Conservation (phyloP, 1,284 basidiomycete genomes). For the Meira miltonrushii region DNA sequence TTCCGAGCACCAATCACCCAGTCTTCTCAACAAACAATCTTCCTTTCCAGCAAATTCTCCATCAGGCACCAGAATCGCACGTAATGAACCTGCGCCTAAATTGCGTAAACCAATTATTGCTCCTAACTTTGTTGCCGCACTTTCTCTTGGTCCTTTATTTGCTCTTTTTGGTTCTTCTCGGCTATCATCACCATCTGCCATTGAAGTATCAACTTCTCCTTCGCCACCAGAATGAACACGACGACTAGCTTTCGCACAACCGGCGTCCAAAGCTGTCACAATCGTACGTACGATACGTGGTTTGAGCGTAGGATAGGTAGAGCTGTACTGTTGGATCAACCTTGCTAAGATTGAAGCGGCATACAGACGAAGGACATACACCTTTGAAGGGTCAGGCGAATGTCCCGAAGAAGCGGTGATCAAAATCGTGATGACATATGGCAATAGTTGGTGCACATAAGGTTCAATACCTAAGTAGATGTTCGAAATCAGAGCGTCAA, state of each 20-base stretch:
- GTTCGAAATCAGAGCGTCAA: conserved; percentile 57
- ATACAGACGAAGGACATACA: conserved; percentile 30
- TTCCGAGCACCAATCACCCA: conserved; percentile 2
- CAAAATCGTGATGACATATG: conserved; percentile 82
- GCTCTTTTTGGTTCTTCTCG: conserved; percentile 10
- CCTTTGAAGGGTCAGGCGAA: conserved; percentile 31
- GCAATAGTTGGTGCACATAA: conserved; percentile 92
- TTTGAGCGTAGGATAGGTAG: conserved; percentile 71
- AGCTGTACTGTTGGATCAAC: conserved; percentile 63
- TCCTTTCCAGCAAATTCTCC: not conserved
- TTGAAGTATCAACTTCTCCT: conserved; percentile 20
- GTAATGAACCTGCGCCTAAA: conserved; percentile 41
- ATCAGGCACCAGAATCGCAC: conserved; percentile 23
- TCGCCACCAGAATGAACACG: not conserved
- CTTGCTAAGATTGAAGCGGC: conserved; percentile 66
- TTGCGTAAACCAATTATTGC: conserved; percentile 42
- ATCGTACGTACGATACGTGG: conserved; percentile 89
- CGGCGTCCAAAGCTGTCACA: conserved; percentile 71
- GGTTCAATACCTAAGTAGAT: conserved; percentile 88
- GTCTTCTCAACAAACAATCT: not conserved
- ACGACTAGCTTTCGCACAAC: conserved; percentile 15
- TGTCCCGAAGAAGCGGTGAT: conserved; percentile 70
- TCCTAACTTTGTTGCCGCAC: conserved; percentile 43
- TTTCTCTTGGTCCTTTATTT: conserved; percentile 21
- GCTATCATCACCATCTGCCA: conserved; percentile 11